phyloP scores from a whole-genome alignment of 768 basidiomycete species.

The Lentinula guzmanii region DNA sequence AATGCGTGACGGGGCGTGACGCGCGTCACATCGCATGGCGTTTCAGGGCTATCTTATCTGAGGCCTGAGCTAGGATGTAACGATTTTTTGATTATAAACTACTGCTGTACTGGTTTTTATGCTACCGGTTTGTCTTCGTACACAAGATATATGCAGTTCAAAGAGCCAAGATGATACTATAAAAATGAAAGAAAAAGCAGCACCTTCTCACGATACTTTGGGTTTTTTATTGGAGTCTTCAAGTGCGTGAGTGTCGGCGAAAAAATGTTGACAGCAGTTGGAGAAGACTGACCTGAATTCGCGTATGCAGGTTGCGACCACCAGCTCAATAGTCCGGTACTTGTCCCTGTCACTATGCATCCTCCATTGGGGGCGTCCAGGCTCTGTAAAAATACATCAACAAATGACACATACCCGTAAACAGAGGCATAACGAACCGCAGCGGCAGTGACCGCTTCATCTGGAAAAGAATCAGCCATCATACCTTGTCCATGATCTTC shows the following conservation, averaged over 20 bases:
- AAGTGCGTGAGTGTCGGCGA: background rate
- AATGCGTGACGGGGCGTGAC: background rate
- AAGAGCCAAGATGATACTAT: background rate
- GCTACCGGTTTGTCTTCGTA: background rate
- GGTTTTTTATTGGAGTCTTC: background rate
- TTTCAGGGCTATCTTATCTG: background rate
- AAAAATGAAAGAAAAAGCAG: background rate
- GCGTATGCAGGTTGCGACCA: slow-evolving; percentile 39
- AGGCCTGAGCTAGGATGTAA: too few species aligned
- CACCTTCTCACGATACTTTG: background rate
- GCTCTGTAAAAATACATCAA: background rate
- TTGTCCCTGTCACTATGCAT: slow-evolving; percentile 53
- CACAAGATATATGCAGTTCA: background rate
- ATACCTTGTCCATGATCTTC: slow-evolving; percentile 36
- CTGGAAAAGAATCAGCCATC: background rate
- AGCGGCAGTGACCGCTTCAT: slow-evolving; percentile 14
- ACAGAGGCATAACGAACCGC: slow-evolving; percentile 21
- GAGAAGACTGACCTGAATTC: slow-evolving; percentile 15
- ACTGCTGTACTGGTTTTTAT: background rate
- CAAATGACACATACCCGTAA: slow-evolving; percentile 8
- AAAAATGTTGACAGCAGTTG: background rate
- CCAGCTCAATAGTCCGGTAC: slow-evolving; percentile 49
- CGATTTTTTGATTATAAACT: too few species aligned
- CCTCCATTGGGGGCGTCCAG: slow-evolving; percentile 26
- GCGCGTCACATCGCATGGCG: background rate